Evolutionary conservation across 2,329 filamentous ascomycete genomes (phyloP).

Genomic region (Diplocarpon rosae): DNA sequence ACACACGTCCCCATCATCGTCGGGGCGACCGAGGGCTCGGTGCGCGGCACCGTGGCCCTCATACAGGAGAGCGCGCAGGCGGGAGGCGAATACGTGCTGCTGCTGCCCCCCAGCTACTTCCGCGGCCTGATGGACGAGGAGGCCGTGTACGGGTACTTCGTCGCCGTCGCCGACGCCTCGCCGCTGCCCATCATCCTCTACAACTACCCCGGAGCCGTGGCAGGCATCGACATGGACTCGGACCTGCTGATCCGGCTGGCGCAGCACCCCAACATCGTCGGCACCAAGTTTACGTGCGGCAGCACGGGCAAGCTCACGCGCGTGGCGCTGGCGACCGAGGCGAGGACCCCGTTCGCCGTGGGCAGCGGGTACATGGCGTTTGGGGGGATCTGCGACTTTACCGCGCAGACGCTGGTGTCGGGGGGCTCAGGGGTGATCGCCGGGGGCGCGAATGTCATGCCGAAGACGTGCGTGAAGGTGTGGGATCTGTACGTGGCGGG

Average conservation of each 20-base stretch:
- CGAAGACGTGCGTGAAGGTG: constrained; percentile 67
- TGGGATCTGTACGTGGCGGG: constrained; percentile 67
- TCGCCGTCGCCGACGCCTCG: constrained; percentile 57
- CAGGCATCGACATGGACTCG: constrained; percentile 82
- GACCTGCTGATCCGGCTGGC: constrained; percentile 74
- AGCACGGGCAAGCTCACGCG: constrained; percentile 84
- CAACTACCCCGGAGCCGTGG: constrained; percentile 83
- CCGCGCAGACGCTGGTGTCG: constrained; percentile 66
- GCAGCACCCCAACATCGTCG: constrained; percentile 71
- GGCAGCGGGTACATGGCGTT: constrained; percentile 72
- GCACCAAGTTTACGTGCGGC: constrained; percentile 86
- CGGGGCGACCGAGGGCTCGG: constrained; percentile 71
- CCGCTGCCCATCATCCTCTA: constrained; percentile 75
- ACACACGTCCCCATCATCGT: constrained; percentile 66
- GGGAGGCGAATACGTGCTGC: constrained; percentile 69
- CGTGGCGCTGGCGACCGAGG: constrained; percentile 61
- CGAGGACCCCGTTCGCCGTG: constrained; percentile 50
- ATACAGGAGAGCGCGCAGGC: constrained; percentile 54
- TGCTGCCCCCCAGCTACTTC: constrained; percentile 79
- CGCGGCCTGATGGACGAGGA: constrained; percentile 61
- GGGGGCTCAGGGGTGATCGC: constrained; percentile 79
- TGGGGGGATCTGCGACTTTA: constrained; percentile 81
- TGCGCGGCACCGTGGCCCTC: constrained; percentile 68
- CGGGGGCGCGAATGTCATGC: constrained; percentile 75
- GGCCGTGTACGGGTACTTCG: constrained; percentile 58